A percentile compares a stretch with the other conserved stretches of the same genome.
phyloP scores from a whole-genome alignment of 306 rosid genomes.

The Rosa multiflora region DNA sequence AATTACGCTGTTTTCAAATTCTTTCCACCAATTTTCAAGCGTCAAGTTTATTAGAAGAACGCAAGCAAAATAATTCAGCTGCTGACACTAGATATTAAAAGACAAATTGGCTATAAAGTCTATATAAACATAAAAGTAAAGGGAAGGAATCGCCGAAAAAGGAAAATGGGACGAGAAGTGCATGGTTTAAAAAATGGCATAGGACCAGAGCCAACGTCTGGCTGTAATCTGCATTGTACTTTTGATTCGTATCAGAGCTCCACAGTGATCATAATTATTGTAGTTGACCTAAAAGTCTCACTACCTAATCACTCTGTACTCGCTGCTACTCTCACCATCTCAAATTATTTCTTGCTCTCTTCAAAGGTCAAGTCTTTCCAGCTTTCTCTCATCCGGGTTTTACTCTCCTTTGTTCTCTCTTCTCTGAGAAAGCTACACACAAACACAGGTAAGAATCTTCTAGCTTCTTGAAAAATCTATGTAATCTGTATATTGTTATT shows the following conservation, averaged over 20 bases:
- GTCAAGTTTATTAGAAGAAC: not conserved
- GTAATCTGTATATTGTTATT: not conserved
- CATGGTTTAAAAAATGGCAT: not conserved
- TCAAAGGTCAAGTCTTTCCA: not conserved
- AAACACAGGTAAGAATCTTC: not conserved
- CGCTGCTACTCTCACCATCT: not conserved
- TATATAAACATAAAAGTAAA: not conserved
- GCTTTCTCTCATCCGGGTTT: not conserved
- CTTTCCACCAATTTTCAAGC: not conserved
- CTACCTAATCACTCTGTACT: not conserved
- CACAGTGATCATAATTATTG: not conserved
- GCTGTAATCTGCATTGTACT: not conserved
- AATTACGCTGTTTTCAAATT: too few relatives aligned
- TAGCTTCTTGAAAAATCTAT: not conserved
- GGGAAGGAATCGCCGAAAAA: not conserved
- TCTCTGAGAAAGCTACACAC: not conserved
- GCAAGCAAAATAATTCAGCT: too few relatives aligned
- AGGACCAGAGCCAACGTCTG: not conserved
- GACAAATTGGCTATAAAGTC: not conserved
- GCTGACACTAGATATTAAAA: not conserved
- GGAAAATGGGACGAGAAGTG: not conserved
- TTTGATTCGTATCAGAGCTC: not conserved
- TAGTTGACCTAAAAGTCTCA: not conserved
- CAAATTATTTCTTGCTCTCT: not conserved
- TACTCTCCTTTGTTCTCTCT: not conserved